Conservation (phyloP, 495 filamentous ascomycete species). For the Podospora pseudopauciseta region DNA sequence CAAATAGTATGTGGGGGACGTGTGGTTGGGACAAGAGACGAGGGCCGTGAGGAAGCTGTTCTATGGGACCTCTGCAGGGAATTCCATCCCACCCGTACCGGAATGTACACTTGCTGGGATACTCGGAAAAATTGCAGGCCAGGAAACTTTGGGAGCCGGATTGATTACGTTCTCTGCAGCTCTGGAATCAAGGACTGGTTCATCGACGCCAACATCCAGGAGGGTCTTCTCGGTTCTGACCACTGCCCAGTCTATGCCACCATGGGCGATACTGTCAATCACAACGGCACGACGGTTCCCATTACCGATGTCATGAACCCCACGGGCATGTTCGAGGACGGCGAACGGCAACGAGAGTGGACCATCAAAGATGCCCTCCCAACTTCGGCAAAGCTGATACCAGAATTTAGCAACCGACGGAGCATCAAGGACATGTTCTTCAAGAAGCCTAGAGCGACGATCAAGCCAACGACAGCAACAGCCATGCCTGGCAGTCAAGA, state of each 20-base stretch:
- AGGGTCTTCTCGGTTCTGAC: constrained; percentile 92
- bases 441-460: constrained; percentile 42
- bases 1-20: constrained; percentile 71
- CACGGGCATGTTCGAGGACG: constrained; percentile 66
- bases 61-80: constrained; percentile 83
- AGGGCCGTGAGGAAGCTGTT: constrained; percentile 67
- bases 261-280: constrained; percentile 45
- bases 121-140: constrained; percentile 64
- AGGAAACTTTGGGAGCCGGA: constrained; percentile 84
- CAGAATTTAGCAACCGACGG: constrained; percentile 78
- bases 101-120: constrained; percentile 90
- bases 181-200: constrained; percentile 81
- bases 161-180: constrained; percentile 89
- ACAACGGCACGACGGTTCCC: constrained; percentile 46
- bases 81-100: constrained; percentile 71
- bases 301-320: constrained; percentile 80
- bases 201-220: constrained; percentile 84
- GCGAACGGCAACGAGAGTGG: constrained; percentile 65
- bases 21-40: constrained; percentile 66
- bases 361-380: constrained; percentile 62
- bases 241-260: constrained; percentile 80
- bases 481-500: constrained; percentile 4
- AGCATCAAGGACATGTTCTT: constrained; percentile 94
- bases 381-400: constrained; percentile 75
- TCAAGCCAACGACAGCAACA: constrained; percentile 16